Percentiles rank a stretch among this genome's conserved stretches.
Evolutionary conservation across 1,284 basidiomycete genomes (phyloP).

Genomic region (Ceratobasidium sp.): DNA sequence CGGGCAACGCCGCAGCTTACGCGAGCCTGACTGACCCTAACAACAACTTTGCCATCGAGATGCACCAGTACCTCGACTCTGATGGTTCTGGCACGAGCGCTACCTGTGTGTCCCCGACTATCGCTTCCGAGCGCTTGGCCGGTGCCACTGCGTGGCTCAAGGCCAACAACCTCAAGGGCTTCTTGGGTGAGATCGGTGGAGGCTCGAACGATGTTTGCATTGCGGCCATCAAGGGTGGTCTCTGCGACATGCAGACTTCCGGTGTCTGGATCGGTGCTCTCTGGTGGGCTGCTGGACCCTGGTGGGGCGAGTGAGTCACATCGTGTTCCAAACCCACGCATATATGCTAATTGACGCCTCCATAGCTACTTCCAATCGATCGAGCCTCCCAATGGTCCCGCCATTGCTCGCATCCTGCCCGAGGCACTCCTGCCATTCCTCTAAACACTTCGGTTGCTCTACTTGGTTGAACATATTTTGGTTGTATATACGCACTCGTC

Average conservation of each 20-base stretch:
- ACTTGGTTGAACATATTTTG: background rate
- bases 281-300: constrained; percentile 42
- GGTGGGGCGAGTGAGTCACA: constrained; percentile 42
- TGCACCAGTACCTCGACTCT: constrained; percentile 74
- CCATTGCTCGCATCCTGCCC: constrained; percentile 35
- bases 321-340: constrained; percentile 52
- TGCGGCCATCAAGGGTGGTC: constrained; percentile 60
- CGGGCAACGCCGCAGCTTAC: constrained; percentile 63
- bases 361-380: constrained; percentile 24
- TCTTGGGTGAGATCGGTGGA: constrained; percentile 68
- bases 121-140: constrained; percentile 62
- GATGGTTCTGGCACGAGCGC: constrained; percentile 65
- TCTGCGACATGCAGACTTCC: constrained; percentile 64
- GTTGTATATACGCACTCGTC: constrained; percentile 11
- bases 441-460: background rate
- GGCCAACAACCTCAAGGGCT: constrained; percentile 64
- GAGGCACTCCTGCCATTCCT: constrained; percentile 40
- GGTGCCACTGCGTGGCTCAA: constrained; percentile 65
- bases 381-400: constrained; percentile 35
- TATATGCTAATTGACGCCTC: constrained; percentile 14
- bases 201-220: constrained; percentile 62
- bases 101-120: constrained; percentile 64
- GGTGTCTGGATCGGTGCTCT: constrained; percentile 63
- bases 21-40: constrained; percentile 61
- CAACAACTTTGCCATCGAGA: constrained; percentile 69